Evolutionary conservation across 2,329 filamentous ascomycete species (phyloP).

Genomic region (Ceratocystis variospora): DNA sequence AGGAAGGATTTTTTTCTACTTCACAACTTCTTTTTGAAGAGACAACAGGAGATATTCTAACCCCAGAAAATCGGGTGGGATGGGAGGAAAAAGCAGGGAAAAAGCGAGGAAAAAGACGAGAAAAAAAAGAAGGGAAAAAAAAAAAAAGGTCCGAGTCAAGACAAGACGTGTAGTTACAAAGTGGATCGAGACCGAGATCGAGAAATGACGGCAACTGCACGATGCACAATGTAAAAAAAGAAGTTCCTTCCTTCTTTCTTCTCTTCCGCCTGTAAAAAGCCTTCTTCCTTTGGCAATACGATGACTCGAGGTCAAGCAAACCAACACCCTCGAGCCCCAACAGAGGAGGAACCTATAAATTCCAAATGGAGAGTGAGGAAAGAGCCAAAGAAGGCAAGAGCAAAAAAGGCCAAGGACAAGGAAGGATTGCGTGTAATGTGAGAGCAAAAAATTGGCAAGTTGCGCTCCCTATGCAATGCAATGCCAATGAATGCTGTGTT

Average conservation of each 20-base stretch:
- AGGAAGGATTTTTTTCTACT: background rate
- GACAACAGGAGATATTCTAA: slow-evolving; percentile 4
- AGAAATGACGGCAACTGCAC: slow-evolving; percentile 2
- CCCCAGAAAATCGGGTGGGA: slow-evolving; percentile 6
- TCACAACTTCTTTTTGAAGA: background rate
- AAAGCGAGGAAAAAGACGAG: background rate
- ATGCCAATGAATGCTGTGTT: background rate
- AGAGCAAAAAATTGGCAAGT: background rate
- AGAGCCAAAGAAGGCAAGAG: background rate
- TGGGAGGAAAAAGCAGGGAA: background rate
- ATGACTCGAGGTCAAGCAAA: background rate
- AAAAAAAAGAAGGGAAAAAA: background rate
- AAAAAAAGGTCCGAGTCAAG: background rate
- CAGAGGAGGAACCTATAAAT: background rate
- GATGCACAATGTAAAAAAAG: slow-evolving; percentile 4
- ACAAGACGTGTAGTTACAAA: slow-evolving; percentile 1
- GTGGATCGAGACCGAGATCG: background rate
- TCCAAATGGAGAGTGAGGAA: background rate
- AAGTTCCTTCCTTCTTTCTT: background rate
- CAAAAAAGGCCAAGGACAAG: background rate
- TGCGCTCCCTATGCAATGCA: background rate
- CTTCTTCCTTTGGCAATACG: background rate
- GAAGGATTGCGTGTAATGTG: background rate
- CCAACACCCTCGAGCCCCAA: no score
- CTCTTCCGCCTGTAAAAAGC: background rate